These are phyloP conservation scores for Triangularia verruculosa DNA, from an alignment of 2,329 filamentous ascomycete species.

Conservation along the genomic window DNA sequence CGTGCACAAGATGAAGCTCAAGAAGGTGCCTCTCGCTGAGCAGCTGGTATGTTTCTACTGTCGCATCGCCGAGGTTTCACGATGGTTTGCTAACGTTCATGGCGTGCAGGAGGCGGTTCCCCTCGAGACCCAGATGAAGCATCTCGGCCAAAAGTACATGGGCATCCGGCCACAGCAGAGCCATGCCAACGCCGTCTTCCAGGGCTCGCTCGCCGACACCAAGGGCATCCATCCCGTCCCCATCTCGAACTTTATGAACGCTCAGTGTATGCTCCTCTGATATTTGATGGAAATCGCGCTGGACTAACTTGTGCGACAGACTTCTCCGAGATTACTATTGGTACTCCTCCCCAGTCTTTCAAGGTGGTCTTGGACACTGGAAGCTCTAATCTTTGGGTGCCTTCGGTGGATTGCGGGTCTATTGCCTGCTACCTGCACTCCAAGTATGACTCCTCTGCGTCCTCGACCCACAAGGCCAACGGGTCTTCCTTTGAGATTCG, in stretches of 20 bases:
- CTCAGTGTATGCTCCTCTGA: constrained; percentile 72
- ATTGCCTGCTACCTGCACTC: constrained; percentile 97
- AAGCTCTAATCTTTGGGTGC: constrained; percentile 99
- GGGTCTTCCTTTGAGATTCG: constrained; percentile 88
- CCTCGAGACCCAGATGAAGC: constrained; percentile 76
- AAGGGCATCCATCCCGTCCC: constrained; percentile 76
- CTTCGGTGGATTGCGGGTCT: constrained; percentile 82
- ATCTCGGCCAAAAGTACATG: constrained; percentile 95
- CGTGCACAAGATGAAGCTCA: constrained; percentile 94
- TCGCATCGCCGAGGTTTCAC: not conserved
- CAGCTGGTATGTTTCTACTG: constrained; percentile 72
- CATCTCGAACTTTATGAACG: constrained; percentile 96
- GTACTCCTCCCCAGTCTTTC: constrained; percentile 89
- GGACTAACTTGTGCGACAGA: constrained; percentile 50
- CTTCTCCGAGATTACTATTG: constrained; percentile 94
- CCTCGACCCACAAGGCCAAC: constrained; percentile 91
- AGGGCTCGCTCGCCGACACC: constrained; percentile 63
- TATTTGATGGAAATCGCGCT: constrained; percentile 2
- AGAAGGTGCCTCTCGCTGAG: constrained; percentile 90
- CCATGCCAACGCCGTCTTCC: constrained; percentile 76
- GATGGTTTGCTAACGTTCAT: constrained; percentile 16
- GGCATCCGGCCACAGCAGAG: constrained; percentile 67
- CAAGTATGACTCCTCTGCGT: constrained; percentile 91
- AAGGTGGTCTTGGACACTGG: constrained; percentile 98
- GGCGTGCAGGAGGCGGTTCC: constrained; percentile 64